Evolutionary conservation across 2,329 filamentous ascomycete species (phyloP), one percentile per base, ranked within the genome.

Genomic region (Stromatinia cepivora): DNA sequence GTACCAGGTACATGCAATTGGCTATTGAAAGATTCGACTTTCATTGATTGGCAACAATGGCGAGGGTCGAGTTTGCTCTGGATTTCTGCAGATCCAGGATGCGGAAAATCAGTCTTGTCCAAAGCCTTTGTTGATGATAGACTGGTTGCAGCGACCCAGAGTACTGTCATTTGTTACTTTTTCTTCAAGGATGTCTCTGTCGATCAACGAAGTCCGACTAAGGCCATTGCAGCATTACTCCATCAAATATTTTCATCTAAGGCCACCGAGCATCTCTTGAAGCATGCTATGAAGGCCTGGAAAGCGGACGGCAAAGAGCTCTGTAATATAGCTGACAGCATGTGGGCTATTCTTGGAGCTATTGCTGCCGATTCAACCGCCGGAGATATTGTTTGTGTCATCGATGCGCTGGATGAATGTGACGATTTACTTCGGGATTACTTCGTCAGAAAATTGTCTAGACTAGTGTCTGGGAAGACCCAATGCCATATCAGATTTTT

Each of bases 361-460:
- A 45, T 53, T 10, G 61, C 61, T 6, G 1, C 8, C 6, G 34
- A 69, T 34, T 7, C n/a, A 1, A 42, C 34, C 25, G 34, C 62
- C 4, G 39, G 62, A 15, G n/a, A 69, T 20, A 48, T 69, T 34
- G 22, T 69, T 22, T 69, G 67, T 22, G 39, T 66, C 10, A n/a
- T 69, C 4, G 67, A 69, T 52, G 67, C 67, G 3, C 45, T 69
- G 34, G 62, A 69, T 20, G 61, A 66, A 45, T 66, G 67, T 36
- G 39, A 54, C 54, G 28, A 10, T 34, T 4, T 50, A 48, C 20
- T 36, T 3, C 9, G 61, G 17, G 7, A 50, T 1, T 15, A 52
- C 11, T 70, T 66, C 25, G 28, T 61, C 9, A 2, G 15, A 25
- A 70, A 31, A 42, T 39, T 62, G 36, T 11, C 45, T 45, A 62